A percentile compares a stretch with the other conserved stretches of the same genome.
phyloP scores from a whole-genome alignment of 305 asterid genomes.

The Vinca major region DNA sequence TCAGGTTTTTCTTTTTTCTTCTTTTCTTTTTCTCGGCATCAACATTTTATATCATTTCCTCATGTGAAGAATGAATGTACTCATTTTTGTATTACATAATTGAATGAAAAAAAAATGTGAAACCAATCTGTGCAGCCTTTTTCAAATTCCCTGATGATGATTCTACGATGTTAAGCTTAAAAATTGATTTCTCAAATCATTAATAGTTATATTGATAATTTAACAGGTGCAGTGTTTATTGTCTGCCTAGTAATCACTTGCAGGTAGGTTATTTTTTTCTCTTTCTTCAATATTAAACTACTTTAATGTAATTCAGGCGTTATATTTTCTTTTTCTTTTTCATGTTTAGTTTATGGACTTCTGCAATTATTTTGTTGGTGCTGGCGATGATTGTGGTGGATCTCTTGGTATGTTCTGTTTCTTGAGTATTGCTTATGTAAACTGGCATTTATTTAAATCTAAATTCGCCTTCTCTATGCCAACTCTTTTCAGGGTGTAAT shows the following conservation, averaged over 20 bases:
- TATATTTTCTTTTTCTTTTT: slow-evolving; percentile 13
- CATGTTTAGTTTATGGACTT: slow-evolving; percentile 77
- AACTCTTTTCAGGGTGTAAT: slow-evolving; percentile 60
- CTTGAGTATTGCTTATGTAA: slow-evolving; percentile 1
- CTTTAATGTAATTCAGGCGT: neutral
- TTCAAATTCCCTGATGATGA: neutral
- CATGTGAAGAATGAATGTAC: neutral
- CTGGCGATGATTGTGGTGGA: slow-evolving; percentile 84
- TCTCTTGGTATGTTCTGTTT: slow-evolving; percentile 53
- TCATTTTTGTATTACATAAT: neutral
- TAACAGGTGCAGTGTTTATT: slow-evolving; percentile 79
- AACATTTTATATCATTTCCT: neutral
- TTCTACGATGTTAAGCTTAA: neutral
- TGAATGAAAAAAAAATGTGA: neutral
- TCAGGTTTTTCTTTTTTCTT: neutral
- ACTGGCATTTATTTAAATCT: neutral
- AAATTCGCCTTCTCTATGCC: neutral
- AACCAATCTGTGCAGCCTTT: neutral
- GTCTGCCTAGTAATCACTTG: slow-evolving; percentile 90
- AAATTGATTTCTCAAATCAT: slow-evolving; percentile 11
- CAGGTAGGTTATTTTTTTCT: slow-evolving; percentile 44
- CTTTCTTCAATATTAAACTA: neutral
- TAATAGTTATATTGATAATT: slow-evolving; percentile 11
- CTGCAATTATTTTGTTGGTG: slow-evolving; percentile 83
- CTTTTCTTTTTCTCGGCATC: too few species aligned